A percentile compares a stretch with the other conserved stretches of the same genome.
phyloP scores from a whole-genome alignment of 2,329 filamentous ascomycete genomes.

The Pseudogymnoascus destructans region DNA sequence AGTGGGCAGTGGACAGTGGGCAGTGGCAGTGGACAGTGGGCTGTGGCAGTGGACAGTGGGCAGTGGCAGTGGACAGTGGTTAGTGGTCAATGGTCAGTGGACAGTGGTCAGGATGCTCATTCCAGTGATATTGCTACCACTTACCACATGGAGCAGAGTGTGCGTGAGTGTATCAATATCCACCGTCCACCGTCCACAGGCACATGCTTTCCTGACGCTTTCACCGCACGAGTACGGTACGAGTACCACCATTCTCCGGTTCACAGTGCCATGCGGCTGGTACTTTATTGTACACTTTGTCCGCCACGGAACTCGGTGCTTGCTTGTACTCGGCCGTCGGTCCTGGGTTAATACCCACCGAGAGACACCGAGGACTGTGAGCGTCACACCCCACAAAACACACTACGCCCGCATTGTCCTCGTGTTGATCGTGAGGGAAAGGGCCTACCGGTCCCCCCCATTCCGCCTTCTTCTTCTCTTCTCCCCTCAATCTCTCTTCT shows the following conservation, averaged over 20 bases:
- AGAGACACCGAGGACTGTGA: not conserved
- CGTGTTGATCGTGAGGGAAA: not conserved
- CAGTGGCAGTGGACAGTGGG: too few species aligned
- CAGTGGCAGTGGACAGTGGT: too few species aligned
- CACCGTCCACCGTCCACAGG: not conserved
- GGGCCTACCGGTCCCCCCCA: slow-evolving; percentile 24
- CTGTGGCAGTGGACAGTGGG: too few species aligned
- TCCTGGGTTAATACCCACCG: not conserved
- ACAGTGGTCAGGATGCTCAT: too few species aligned
- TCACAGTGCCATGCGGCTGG: not conserved
- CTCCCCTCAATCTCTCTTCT: slow-evolving; percentile 10
- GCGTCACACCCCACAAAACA: not conserved
- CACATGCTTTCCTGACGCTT: not conserved
- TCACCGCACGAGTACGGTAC: not conserved
- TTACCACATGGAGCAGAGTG: too few species aligned
- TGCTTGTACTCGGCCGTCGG: not conserved
- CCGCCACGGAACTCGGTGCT: not conserved
- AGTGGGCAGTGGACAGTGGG: too few species aligned
- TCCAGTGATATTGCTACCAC: too few species aligned
- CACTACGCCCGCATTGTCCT: not conserved
- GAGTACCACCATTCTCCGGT: not conserved
- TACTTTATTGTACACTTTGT: not conserved
- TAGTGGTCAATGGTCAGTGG: too few species aligned
- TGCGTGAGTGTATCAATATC: too few species aligned
- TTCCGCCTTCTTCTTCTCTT: slow-evolving; percentile 13